Evolutionary conservation across 768 basidiomycete species (phyloP).

Genomic region (Gloeopeniophorella convolvens): DNA sequence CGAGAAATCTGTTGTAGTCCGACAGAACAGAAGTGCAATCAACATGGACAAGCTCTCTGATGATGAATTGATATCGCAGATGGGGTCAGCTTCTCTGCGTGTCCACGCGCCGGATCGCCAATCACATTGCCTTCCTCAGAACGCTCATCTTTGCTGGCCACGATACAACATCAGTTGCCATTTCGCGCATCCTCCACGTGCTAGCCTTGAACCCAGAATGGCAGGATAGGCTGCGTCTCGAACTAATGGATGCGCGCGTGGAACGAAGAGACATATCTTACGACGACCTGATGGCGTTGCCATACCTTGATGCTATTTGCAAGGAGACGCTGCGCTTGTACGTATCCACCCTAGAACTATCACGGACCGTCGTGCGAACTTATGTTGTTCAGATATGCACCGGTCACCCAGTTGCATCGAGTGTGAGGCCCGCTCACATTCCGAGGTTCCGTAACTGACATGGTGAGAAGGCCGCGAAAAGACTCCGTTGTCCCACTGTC

Average conservation of each 20-base stretch:
- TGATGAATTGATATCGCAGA: slow-evolving; percentile 26
- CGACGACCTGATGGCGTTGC: slow-evolving; percentile 31
- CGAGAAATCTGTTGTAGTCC: slow-evolving; percentile 15
- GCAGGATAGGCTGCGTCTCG: slow-evolving; percentile 17
- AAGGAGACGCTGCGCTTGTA: slow-evolving; percentile 30
- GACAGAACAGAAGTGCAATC: slow-evolving; percentile 20
- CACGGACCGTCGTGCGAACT: neutral
- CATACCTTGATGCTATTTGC: slow-evolving; percentile 34
- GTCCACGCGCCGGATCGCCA: neutral
- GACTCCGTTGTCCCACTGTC: slow-evolving; percentile 8
- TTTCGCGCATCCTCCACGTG: slow-evolving; percentile 20
- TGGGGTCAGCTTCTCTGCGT: slow-evolving; percentile 20
- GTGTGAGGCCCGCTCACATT: slow-evolving; percentile 7
- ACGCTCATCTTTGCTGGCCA: slow-evolving; percentile 22
- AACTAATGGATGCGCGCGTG: slow-evolving; percentile 14
- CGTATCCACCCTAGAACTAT: neutral
- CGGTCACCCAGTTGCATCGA: slow-evolving; percentile 17
- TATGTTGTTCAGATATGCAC: slow-evolving; percentile 5
- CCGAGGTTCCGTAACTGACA: neutral
- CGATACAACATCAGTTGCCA: slow-evolving; percentile 20
- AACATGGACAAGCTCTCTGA: slow-evolving; percentile 24
- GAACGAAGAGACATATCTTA: slow-evolving; percentile 23
- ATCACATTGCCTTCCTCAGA: slow-evolving; percentile 1
- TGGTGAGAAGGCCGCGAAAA: slow-evolving; percentile 5
- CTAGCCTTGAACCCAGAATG: slow-evolving; percentile 18